Evolutionary conservation across 495 filamentous ascomycete species (phyloP), one percentile per base, ranked within the genome.

Genomic region (Podospora tetraspora): DNA sequence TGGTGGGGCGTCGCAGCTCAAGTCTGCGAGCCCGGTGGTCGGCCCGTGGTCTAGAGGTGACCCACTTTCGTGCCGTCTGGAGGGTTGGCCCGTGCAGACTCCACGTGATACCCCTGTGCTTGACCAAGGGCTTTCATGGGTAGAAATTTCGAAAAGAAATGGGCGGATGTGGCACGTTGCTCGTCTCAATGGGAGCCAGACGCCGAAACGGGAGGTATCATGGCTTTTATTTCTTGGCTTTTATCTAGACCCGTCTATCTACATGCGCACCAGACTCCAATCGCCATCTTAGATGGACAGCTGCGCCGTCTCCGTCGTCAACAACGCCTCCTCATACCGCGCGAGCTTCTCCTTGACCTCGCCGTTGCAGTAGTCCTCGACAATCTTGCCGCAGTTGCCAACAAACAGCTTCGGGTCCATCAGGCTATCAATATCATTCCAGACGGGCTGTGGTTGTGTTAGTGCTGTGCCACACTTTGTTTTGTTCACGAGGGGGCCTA

Each of bases 401-500:
- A 89, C 89, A 74, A 93, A 96, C 58, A 86, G 85, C 66, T 78
- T 77, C 1, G 90, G 88, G 68, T 92, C 87, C 57, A 96, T 82
- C 78, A 98, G 83, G 61, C 72, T 74, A 68, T 96, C 92, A 56
- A 97, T 82, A 66, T 97, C 88, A 61, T 72, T 81, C 79, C 88
- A 84, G 67, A 98, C 89, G n/a, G 92, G 90, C 74, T 65, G 21
- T 64, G 0, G 3, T 34, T 6, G 32, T 32, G 25, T 43, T 10
- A 66, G 68, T 19, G 13, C 6, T 2, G 6, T 21, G 7, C 9
- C 10, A 11, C 2, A 24, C 24, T 3, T 24, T 24, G 24, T 3
- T 1, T 52, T 25, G 2, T 4, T 61, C 8, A 8, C 27, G 6
- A 8, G 1, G n/a, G 3, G 11, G 27, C 66, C 56, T 23, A 68